phyloP scores from a whole-genome alignment of 2,329 filamentous ascomycete genomes.

The Cladorrhinum sp. region DNA sequence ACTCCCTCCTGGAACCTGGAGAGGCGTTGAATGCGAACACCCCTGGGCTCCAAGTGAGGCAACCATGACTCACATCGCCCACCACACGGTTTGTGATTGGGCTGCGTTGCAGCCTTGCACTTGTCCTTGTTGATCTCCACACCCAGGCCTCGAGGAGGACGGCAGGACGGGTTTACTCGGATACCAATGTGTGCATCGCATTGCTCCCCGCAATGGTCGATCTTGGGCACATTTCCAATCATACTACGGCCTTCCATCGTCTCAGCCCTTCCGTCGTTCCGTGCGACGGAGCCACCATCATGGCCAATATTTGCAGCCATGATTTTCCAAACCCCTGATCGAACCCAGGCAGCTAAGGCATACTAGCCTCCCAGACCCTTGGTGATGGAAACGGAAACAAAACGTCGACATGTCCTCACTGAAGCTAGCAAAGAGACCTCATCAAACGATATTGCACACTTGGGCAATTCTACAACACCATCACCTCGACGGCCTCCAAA shows the following conservation, averaged over 20 bases:
- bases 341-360: slow-evolving; percentile 5
- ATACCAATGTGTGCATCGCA: neutral
- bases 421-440: neutral
- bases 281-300: neutral
- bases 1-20: neutral
- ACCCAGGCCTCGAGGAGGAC: neutral
- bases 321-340: neutral
- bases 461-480: neutral
- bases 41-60: slow-evolving; percentile 1
- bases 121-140: neutral
- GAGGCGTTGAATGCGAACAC: neutral
- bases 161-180: neutral
- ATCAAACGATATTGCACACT: neutral
- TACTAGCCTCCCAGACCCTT: neutral
- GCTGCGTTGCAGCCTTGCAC: slow-evolving; percentile 3
- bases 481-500: slow-evolving; percentile 1
- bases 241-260: no score
- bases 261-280: neutral
- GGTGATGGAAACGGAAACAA: neutral
- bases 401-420: slow-evolving; percentile 5
- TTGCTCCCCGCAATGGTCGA: neutral
- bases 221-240: no score
- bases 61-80: neutral
- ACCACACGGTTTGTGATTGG: neutral
- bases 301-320: neutral